Base-by-base conservation (phyloP, 2,329 filamentous ascomycete species). In the Tolypocladium tropicale region DNA sequence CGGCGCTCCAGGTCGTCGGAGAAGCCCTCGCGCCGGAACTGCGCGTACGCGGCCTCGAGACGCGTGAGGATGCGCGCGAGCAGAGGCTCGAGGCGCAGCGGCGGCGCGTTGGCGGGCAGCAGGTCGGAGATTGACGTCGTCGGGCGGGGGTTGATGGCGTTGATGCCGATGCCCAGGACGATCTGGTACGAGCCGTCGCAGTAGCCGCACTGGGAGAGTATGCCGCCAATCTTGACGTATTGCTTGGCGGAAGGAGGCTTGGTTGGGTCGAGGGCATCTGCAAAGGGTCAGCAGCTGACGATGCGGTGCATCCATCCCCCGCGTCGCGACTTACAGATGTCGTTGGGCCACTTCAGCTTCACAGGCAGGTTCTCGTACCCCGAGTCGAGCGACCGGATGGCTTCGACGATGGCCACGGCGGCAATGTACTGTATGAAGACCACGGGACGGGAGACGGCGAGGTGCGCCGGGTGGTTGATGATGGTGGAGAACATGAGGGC, bases 301-400 rank as follows among this genome's bases (percentile, higher is more conserved):
- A 21, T 32, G 46, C 46, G 46, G n/a, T 9, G 7, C 28, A 21
- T n/a, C n/a, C n/a, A n/a, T n/a, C 18, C 3, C 18, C 3, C 5
- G 46, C 10, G 9, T 21, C 16, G 28, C 18, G 30, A 12, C 5
- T 71, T 71, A 85, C 84, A 93, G 55, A 99, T 89, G 67, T 99
- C 94, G 65, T 99, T 99, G 12, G 94, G 94, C 94, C 94, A 99
- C 71, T 99, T 99, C 34, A 99, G 74, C 68, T 89, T 91, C 43
- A 99, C 79, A 0, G 89, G 89, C 5, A 97, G 70, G 0, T 83
- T 76, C 6, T 82, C 78, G 70, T 95, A 97, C 9, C 86, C 89
- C 2, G 72, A 72, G 52, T 86, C 90, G 66, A 97, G 97, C 30
- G 78, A 80, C 60, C 89, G 86, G 59, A 97, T 85, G 0, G 90